A percentile compares a stretch with the other conserved stretches of the same genome.
These are phyloP conservation scores for Globomyces sp. DNA, from an alignment of 371 early-diverging fungal species.

Conservation along the genomic window DNA sequence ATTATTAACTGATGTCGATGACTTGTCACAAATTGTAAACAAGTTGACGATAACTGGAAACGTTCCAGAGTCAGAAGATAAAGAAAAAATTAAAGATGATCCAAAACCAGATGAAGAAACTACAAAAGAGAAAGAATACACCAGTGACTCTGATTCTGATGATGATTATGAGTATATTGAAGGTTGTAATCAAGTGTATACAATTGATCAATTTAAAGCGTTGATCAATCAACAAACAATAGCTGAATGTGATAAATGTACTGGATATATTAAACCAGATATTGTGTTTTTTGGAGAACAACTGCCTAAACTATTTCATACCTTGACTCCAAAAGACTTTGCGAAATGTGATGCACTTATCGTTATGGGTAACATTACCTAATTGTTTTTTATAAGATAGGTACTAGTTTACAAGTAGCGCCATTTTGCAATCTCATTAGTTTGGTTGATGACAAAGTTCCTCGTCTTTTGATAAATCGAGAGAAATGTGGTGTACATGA, in stretches of 20 bases:
- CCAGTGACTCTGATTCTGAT: slow-evolving; percentile 20
- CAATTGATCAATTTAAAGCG: slow-evolving; percentile 43
- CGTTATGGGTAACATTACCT: slow-evolving; percentile 66
- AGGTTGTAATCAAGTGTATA: slow-evolving; percentile 48
- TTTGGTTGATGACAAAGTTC: slow-evolving; percentile 59
- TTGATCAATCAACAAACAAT: slow-evolving; percentile 53
- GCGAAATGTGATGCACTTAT: slow-evolving; percentile 76
- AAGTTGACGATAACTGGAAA: neutral
- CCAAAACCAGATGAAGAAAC: slow-evolving; percentile 14
- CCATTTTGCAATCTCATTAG: slow-evolving; percentile 86
- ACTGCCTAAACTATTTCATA: slow-evolving; percentile 76
- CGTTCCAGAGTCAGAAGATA: neutral
- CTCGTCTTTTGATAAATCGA: slow-evolving; percentile 85
- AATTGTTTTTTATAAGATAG: too few species aligned
- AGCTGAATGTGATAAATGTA: slow-evolving; percentile 67
- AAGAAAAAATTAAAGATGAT: slow-evolving; percentile 10
- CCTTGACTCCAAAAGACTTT: slow-evolving; percentile 44
- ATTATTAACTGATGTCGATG: too few species aligned
- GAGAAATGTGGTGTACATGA: slow-evolving; percentile 65
- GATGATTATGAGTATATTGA: slow-evolving; percentile 8
- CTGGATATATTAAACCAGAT: slow-evolving; percentile 82
- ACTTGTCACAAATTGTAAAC: too few species aligned
- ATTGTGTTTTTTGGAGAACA: slow-evolving; percentile 95
- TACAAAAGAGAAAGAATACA: slow-evolving; percentile 5
- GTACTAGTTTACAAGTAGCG: slow-evolving; percentile 61